phyloP scores from a whole-genome alignment of 2,329 filamentous ascomycete genomes.

The Myriosclerotinia scirpicola region DNA sequence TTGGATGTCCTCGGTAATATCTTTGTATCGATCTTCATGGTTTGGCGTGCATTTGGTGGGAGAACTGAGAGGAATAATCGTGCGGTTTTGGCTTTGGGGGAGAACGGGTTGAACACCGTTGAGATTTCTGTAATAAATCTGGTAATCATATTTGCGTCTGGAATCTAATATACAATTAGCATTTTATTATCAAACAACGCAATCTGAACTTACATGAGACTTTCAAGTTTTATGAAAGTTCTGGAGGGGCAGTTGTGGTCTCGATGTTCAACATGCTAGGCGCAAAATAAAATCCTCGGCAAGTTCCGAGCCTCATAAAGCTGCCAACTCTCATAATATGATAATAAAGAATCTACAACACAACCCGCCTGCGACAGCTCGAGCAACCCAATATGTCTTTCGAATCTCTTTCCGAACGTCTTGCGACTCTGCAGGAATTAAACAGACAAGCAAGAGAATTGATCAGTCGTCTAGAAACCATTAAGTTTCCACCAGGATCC shows the following conservation, averaged over 20 bases:
- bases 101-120: constrained; percentile 92
- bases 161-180: constrained; percentile 3
- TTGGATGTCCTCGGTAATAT: constrained; percentile 70
- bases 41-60: constrained; percentile 73
- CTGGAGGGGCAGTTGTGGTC: constrained; percentile 9
- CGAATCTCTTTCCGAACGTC: constrained; percentile 61
- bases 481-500: constrained; percentile 59
- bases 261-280: constrained; percentile 5
- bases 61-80: constrained; percentile 85
- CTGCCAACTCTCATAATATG: constrained; percentile 7
- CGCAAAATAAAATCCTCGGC: constrained; percentile 14
- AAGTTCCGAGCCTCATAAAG: constrained; percentile 15
- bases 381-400: constrained; percentile 51
- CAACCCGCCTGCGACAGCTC: background rate
- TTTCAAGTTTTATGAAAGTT: constrained; percentile 2
- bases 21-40: constrained; percentile 75
- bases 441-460: constrained; percentile 58
- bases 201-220: constrained; percentile 16
- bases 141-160: constrained; percentile 66
- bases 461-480: constrained; percentile 58
- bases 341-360: background rate
- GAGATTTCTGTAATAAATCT: constrained; percentile 82
- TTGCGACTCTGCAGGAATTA: constrained; percentile 60
- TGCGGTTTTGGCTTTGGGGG: constrained; percentile 72
- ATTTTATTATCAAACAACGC: background rate